Conservation (phyloP, 2,329 filamentous ascomycete species). For the Monilinia fructicola region DNA sequence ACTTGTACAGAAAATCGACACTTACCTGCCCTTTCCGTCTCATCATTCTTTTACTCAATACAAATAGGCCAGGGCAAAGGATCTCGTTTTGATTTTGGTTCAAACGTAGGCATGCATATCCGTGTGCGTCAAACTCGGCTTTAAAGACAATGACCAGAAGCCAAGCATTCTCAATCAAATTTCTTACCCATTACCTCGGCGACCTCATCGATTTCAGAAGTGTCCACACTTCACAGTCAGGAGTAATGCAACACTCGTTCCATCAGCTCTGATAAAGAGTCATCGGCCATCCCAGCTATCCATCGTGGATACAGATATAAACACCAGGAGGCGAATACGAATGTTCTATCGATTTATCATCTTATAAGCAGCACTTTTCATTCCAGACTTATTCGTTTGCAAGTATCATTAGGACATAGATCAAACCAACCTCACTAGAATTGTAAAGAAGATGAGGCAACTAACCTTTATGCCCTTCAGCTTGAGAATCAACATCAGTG, state of each 20-base stretch:
- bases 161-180: too few species aligned
- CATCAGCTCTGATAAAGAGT: background rate
- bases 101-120: too few species aligned
- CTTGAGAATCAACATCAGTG: background rate
- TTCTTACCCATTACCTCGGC: too few species aligned
- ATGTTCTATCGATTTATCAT: background rate
- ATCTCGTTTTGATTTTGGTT: too few species aligned
- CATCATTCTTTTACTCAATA: too few species aligned
- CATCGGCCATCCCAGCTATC: background rate
- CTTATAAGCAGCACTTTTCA: background rate
- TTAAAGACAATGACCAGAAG: too few species aligned
- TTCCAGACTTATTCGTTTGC: background rate
- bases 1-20: too few species aligned
- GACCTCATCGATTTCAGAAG: background rate
- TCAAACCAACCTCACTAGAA: background rate
- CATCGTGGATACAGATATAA: background rate
- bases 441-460: background rate
- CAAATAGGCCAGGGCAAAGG: too few species aligned
- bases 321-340: background rate
- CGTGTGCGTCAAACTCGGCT: too few species aligned
- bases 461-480: background rate
- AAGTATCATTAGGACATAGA: background rate
- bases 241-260: background rate
- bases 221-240: background rate
- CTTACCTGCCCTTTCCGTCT: too few species aligned